Evolutionary conservation across 2,329 filamentous ascomycete species (phyloP), one percentile per base, ranked within the genome.

Genomic region (Monosporascus sp.): DNA sequence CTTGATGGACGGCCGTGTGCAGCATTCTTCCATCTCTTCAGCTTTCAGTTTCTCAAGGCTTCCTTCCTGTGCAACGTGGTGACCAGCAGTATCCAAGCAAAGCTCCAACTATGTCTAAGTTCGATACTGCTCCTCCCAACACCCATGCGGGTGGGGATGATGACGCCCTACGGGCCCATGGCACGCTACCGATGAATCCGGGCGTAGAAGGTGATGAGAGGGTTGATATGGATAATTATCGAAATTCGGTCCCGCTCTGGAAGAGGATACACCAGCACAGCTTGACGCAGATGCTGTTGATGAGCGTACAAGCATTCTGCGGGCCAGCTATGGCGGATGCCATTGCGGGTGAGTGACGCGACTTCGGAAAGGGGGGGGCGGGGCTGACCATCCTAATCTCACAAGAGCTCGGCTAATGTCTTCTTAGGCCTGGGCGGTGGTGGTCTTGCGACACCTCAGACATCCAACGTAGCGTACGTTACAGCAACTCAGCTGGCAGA

Each of bases 231-330:
- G 61, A 60, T 1, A 56, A 55, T 17, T 68, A 68, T 51, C 53
- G 52, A 25, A 49, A 53, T 17, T 52, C 58, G 8, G 58, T 63
- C 1, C 74, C 74, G 1, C 54, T 64, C 5, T 77, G 74, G 74
- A 75, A 73, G 55, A 68, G 72, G 3, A 56, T 76, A 5, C 73
- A 72, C 64, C 72, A 73, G 55, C 72, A 77, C 56, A 76, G 74
- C 56, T 66, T 77, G 57, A 77, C 74, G 5, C 74, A 77, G 61
- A 77, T 77, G 75, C 61, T 77, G 59, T 64, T 76, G 5, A 60
- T 77, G 11, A 76, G 73, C 41, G 61, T 76, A 9, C 75, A 77
- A 57, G 72, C 73, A 0, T 76, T 76, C 45, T 72, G 70, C 53
- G 70, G 70, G 2, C 70, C 70, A 20, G 70, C 70, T 24, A 72